These are phyloP conservation scores for Cladophialophora immunda DNA, from an alignment of 2,329 filamentous ascomycete genomes.

Conservation along the genomic window DNA sequence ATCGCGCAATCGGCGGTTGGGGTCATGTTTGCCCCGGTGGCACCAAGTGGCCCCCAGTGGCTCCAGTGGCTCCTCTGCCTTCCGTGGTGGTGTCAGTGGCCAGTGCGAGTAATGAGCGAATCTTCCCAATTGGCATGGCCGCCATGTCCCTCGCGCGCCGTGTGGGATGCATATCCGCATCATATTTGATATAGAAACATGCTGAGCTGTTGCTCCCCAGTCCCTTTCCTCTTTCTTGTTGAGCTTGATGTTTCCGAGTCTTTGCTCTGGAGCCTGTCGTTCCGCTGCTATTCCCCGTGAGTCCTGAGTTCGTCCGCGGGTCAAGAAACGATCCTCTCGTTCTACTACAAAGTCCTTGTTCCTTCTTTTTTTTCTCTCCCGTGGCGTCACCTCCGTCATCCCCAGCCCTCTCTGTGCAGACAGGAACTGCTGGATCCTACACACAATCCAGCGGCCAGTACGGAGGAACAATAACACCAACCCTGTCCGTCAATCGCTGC, in stretches of 20 bases:
- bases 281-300: neutral
- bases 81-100: neutral
- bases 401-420: neutral
- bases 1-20: slow-evolving; percentile 26
- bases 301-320: neutral
- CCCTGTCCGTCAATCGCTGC: slow-evolving; percentile 9
- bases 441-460: neutral
- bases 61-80: neutral
- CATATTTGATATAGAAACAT: slow-evolving; percentile 22
- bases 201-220: slow-evolving; percentile 1
- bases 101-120: slow-evolving; percentile 1
- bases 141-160: neutral
- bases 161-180: slow-evolving; percentile 20
- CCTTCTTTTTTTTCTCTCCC: neutral
- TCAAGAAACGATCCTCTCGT: neutral
- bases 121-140: neutral
- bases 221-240: neutral
- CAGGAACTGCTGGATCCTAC: neutral
- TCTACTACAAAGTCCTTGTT: neutral
- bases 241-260: slow-evolving; percentile 1
- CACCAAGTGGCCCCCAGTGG: slow-evolving; percentile 5
- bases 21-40: slow-evolving; percentile 20
- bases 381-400: neutral
- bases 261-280: slow-evolving; percentile 6
- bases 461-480: neutral